Percentiles rank a stretch among this genome's conserved stretches.
Evolutionary conservation across 305 asterid species (phyloP).

Genomic region (Fraxinus paxiana): DNA sequence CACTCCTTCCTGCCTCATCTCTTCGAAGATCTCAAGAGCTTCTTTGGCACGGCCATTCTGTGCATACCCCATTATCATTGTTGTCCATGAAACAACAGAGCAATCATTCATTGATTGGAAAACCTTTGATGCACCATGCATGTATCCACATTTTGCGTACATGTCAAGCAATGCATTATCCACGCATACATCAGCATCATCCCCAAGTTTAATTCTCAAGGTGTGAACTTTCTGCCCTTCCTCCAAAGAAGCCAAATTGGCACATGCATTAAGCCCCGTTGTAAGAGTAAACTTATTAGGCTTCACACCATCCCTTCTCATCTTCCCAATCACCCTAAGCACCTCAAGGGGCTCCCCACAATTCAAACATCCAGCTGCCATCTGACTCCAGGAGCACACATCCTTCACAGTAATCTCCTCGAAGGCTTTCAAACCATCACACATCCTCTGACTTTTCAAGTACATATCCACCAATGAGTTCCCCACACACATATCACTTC

Average conservation of each 20-base stretch:
- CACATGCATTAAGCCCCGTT: slow-evolving; percentile 60
- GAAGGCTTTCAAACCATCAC: slow-evolving; percentile 53
- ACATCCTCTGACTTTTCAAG: slow-evolving; percentile 43
- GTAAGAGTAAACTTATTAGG: slow-evolving; percentile 70
- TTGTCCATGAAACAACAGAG: slow-evolving; percentile 63
- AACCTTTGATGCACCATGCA: slow-evolving; percentile 49
- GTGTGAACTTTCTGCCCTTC: slow-evolving; percentile 58
- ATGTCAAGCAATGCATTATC: slow-evolving; percentile 63
- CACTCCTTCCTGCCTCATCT: slow-evolving; percentile 43
- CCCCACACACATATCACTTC: slow-evolving; percentile 56
- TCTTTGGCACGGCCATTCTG: slow-evolving; percentile 50
- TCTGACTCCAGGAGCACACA: slow-evolving; percentile 65
- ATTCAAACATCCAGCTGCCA: slow-evolving; percentile 59
- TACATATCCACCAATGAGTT: slow-evolving; percentile 74
- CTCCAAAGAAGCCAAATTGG: slow-evolving; percentile 46
- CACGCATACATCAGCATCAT: slow-evolving; percentile 50
- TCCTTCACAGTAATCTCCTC: slow-evolving; percentile 52
- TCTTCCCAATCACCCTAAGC: slow-evolving; percentile 44
- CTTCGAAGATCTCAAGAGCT: slow-evolving; percentile 54
- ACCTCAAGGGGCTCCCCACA: slow-evolving; percentile 54
- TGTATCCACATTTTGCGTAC: slow-evolving; percentile 64
- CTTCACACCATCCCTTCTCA: slow-evolving; percentile 50
- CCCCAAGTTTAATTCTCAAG: slow-evolving; percentile 43
- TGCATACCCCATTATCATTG: slow-evolving; percentile 72
- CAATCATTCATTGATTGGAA: slow-evolving; percentile 50